Conservation (phyloP, 2,329 filamentous ascomycete genomes). For the Aspergillus eucalypticola region DNA sequence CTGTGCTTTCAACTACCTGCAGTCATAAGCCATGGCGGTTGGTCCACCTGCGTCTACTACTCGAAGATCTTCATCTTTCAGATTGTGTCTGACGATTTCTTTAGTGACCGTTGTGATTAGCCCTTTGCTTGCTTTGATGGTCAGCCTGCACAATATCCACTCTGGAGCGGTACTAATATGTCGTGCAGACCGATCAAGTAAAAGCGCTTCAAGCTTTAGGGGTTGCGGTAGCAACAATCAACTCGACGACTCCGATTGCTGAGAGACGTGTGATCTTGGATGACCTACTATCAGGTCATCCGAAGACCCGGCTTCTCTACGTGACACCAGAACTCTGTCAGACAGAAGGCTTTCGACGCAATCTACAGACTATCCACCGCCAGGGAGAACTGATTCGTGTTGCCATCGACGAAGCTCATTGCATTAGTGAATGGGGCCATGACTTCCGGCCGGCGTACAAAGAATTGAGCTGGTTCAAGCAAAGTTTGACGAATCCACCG, state of each 20-base stretch:
- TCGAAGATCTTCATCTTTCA: too few relatives aligned
- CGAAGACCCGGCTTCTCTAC: constrained; percentile 78
- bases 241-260: constrained; percentile 70
- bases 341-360: constrained; percentile 72
- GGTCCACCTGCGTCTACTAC: constrained; percentile 38
- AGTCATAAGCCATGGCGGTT: constrained; percentile 81
- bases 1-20: constrained; percentile 91
- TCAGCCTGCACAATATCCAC: constrained; percentile 37
- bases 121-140: constrained; percentile 86
- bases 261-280: constrained; percentile 70
- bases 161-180: background rate
- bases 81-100: constrained; percentile 2
- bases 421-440: constrained; percentile 97
- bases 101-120: constrained; percentile 87
- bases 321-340: constrained; percentile 90
- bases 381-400: constrained; percentile 85
- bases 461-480: constrained; percentile 76
- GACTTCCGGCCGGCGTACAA: constrained; percentile 95
- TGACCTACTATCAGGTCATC: constrained; percentile 86
- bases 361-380: constrained; percentile 70
- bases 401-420: constrained; percentile 92
- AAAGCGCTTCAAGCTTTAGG: constrained; percentile 71
- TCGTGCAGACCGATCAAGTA: constrained; percentile 82
- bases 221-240: constrained; percentile 81
- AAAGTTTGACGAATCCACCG: constrained; percentile 67